These are phyloP conservation scores for Somion occarium DNA, from an alignment of 1,284 basidiomycete species.

Conservation along the genomic window DNA sequence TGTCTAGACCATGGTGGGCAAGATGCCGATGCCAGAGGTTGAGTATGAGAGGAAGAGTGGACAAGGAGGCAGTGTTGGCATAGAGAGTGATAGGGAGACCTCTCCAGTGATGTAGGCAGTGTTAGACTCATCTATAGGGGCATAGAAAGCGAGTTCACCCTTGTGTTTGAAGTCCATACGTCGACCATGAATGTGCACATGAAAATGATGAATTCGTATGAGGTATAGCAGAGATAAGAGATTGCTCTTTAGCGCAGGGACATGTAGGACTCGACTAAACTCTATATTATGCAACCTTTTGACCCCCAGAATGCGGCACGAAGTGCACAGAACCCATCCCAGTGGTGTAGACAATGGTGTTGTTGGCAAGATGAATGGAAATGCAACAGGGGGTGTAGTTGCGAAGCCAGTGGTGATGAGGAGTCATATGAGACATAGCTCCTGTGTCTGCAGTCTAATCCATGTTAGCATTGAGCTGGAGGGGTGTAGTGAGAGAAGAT, in stretches of 20 bases:
- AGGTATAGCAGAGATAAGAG: conserved; percentile 27
- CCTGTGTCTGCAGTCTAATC: conserved; percentile 31
- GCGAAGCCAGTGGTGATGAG: conserved; percentile 28
- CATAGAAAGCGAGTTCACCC: conserved; percentile 8
- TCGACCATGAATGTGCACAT: conserved; percentile 11
- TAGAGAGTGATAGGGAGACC: conserved; percentile 16
- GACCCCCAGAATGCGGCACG: conserved; percentile 18
- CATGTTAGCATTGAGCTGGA: conserved; percentile 16
- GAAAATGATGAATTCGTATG: conserved; percentile 11
- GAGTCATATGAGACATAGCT: conserved; percentile 34
- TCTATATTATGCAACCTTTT: conserved; percentile 17
- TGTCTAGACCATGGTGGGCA: conserved; percentile 6
- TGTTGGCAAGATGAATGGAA: conserved; percentile 26
- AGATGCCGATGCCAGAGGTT: conserved; percentile 17
- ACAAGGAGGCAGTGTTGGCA: background rate
- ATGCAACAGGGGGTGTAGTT: conserved; percentile 21
- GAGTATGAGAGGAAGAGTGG: conserved; percentile 13
- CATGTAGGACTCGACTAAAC: conserved; percentile 30
- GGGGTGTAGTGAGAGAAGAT: conserved; percentile 13
- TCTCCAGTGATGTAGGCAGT: conserved; percentile 15
- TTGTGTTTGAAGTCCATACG: conserved; percentile 12
- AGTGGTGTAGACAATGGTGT: conserved; percentile 21
- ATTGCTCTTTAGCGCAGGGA: conserved; percentile 28
- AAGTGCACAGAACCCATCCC: conserved; percentile 29
- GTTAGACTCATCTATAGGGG: conserved; percentile 13